Base-by-base conservation (phyloP, 331 rosid genomes). In the Arachis monticola region DNA sequence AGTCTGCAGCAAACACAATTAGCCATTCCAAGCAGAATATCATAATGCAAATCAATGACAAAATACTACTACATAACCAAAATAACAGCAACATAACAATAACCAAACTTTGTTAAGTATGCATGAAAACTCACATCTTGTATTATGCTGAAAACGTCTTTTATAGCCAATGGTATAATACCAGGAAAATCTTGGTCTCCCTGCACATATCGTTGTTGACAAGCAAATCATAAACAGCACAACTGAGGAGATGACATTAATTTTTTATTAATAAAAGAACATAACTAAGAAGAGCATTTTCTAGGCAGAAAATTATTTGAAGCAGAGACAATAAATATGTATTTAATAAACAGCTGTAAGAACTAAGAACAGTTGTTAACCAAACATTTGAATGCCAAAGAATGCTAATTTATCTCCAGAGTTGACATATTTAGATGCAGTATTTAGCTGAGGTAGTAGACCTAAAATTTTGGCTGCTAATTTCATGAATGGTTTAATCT, bases 161-260 rank as follows among this genome's bases (percentile, higher is more conserved):
- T 95, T 83, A 95, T 95, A 75, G 99, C 97, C 87, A 95, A 73
- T 2, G 98, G 99, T 82, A 95, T 95, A 80, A 95, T 71, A 50
- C 99, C 99, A 38, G 98, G 99, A 76, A 83, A 87, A 64, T 70
- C 77, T 74, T 90, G 99, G 75, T 95, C 99, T 79, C 99, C 99
- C 99, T 95, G 91, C 75, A 67, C 56, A 62, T 68, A 64, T 81
- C 78, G 73, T 62, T 52, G 38, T 77, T 51, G 41, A 69, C 62
- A 78, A 77, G 73, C 53, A 66, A 76, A 70, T 84, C 46, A 74
- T 74, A 58, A 44, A 38, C 52, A 77, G 13, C 66, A 46, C 35
- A 60, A 58, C 47, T 13, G 50, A 63, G 85, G 64, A 51, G 68
- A 38, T 71, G 64, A 11, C 7, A 2, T 68, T 38, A 67, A 60